Percentiles rank a stretch among this genome's conserved stretches.
Conservation (phyloP, 345 rosid species). For the Citrus inodora region DNA sequence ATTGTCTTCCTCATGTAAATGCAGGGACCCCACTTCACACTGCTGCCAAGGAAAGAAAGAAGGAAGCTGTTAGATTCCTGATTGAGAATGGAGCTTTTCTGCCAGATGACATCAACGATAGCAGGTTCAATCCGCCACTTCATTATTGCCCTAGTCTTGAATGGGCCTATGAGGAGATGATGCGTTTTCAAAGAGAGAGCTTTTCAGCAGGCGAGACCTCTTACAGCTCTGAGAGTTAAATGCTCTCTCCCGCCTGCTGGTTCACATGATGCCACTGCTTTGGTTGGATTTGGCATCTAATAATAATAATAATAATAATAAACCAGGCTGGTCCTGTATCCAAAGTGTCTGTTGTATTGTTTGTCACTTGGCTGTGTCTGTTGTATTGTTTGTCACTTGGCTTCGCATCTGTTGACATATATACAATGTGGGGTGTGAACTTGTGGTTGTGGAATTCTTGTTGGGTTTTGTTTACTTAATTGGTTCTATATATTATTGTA, state of each 20-base stretch:
- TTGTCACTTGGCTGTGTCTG: not conserved
- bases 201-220: conserved; percentile 47
- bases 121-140: conserved; percentile 90
- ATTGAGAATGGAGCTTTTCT: conserved; percentile 88
- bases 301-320: not conserved
- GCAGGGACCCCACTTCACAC: conserved; percentile 94
- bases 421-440: too few species aligned
- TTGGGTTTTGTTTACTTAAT: too few species aligned
- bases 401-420: not conserved
- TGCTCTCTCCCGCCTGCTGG: not conserved
- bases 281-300: not conserved
- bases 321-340: not conserved
- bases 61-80: conserved; percentile 78
- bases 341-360: not conserved
- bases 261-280: not conserved
- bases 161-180: conserved; percentile 94
- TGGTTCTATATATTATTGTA: too few species aligned
- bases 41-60: conserved; percentile 86
- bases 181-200: conserved; percentile 39
- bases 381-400: not conserved
- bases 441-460: too few species aligned
- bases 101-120: conserved; percentile 78
- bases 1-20: not conserved
- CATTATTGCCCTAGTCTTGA: conserved; percentile 96
- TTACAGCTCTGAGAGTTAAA: conserved; percentile 50